A percentile compares a stretch with the other conserved stretches of the same genome.
These are phyloP conservation scores for Teratosphaeria nubilosa DNA, from an alignment of 2,329 filamentous ascomycete species.

Conservation along the genomic window DNA sequence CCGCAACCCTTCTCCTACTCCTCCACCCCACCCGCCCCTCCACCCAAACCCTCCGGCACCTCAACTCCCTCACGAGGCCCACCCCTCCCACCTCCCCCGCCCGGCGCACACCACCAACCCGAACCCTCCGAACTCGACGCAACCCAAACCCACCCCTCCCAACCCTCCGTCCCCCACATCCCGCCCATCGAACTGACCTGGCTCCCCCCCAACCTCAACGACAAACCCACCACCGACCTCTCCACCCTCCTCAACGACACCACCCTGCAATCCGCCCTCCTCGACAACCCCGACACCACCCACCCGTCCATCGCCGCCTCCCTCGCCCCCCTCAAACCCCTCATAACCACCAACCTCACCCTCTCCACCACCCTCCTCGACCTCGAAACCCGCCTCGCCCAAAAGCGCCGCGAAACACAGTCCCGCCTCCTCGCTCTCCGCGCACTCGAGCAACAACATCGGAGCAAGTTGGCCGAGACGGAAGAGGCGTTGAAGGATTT, in stretches of 20 bases:
- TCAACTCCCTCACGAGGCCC: slow-evolving; percentile 35
- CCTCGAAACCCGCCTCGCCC: slow-evolving; percentile 41
- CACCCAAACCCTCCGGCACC: slow-evolving; percentile 35
- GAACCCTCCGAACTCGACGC: slow-evolving; percentile 20
- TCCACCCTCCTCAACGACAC: slow-evolving; percentile 25
- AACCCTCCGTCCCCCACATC: slow-evolving; percentile 10
- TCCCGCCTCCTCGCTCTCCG: slow-evolving; percentile 73
- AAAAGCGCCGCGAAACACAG: slow-evolving; percentile 61
- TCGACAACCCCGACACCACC: slow-evolving; percentile 9
- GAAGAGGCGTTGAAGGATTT: slow-evolving; percentile 76
- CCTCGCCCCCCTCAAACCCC: slow-evolving; percentile 29
- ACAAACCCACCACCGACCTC: slow-evolving; percentile 20
- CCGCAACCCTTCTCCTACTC: slow-evolving; percentile 27
- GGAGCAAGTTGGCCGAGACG: slow-evolving; percentile 78
- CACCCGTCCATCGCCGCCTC: not conserved
- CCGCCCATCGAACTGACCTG: slow-evolving; percentile 49
- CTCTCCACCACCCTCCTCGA: slow-evolving; percentile 13
- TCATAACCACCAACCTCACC: not conserved
- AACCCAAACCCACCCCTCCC: slow-evolving; percentile 9
- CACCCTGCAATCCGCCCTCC: slow-evolving; percentile 16
- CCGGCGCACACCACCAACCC: slow-evolving; percentile 16
- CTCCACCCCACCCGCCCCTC: slow-evolving; percentile 39
- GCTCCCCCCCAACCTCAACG: slow-evolving; percentile 59
- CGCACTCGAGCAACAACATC: slow-evolving; percentile 85
- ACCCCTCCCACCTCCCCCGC: slow-evolving; percentile 33